These are phyloP conservation scores for Casuarina equisetifolia DNA, from an alignment of 306 rosid species.

Conservation along the genomic window DNA sequence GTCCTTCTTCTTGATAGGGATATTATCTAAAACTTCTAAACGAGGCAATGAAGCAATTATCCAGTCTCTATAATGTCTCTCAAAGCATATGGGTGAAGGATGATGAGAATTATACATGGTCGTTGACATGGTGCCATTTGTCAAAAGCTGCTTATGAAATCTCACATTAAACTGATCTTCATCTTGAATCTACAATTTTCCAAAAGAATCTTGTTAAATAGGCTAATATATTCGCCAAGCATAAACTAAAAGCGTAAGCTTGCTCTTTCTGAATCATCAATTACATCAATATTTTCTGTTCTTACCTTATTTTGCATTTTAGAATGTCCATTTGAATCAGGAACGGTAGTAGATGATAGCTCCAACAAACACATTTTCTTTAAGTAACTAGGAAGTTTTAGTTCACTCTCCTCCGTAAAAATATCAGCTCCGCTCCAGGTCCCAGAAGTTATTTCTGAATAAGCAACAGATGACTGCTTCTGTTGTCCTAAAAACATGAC, in stretches of 20 bases:
- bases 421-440: conserved; percentile 49
- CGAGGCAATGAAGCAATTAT: conserved; percentile 71
- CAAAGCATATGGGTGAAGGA: conserved; percentile 79
- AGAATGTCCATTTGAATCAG: conserved; percentile 35
- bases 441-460: conserved; percentile 42
- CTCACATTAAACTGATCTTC: conserved; percentile 35
- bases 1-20: conserved; percentile 59
- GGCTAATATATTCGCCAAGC: background rate
- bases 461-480: conserved; percentile 46
- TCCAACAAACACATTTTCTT: conserved; percentile 39
- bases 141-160: conserved; percentile 27
- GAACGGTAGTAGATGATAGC: conserved; percentile 37
- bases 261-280: background rate
- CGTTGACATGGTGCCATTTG: conserved; percentile 45
- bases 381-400: conserved; percentile 36
- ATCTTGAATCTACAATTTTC: conserved; percentile 43
- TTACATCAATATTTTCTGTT: background rate
- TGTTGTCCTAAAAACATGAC: conserved; percentile 39
- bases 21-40: conserved; percentile 60
- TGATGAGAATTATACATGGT: conserved; percentile 52
- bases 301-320: conserved; percentile 59
- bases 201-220: conserved; percentile 37
- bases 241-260: background rate
- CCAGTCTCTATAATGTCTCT: conserved; percentile 76
- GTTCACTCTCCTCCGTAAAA: conserved; percentile 62